A percentile compares a stretch with the other conserved stretches of the same genome.
Conservation (phyloP, 176 grass and related monocot genomes). For the Luzula sylvatica region DNA sequence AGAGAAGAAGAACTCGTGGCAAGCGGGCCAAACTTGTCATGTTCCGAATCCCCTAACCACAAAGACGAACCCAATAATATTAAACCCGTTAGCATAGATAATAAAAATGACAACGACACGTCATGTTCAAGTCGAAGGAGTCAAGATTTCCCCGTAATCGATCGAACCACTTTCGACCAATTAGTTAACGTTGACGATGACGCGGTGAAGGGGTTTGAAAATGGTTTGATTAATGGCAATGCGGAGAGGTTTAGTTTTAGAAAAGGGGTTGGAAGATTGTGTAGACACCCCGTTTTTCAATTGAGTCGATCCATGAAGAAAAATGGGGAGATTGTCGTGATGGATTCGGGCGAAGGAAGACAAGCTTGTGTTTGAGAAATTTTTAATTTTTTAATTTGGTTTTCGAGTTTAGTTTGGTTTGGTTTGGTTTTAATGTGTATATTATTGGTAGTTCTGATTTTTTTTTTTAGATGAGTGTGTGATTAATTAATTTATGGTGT, state of each 20-base stretch:
- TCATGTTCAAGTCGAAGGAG: conserved; percentile 11
- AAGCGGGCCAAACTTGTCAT: conserved; percentile 24
- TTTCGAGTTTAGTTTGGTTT: not conserved
- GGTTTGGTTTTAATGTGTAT: conserved; percentile 38
- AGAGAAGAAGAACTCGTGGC: conserved; percentile 32
- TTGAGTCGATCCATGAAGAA: conserved; percentile 77
- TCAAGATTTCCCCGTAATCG: conserved; percentile 27
- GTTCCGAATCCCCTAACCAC: conserved; percentile 42
- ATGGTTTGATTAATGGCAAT: conserved; percentile 32
- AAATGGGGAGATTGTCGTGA: conserved; percentile 34
- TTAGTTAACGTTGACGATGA: conserved; percentile 8
- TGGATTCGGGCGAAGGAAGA: conserved; percentile 58
- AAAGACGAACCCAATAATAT: conserved; percentile 30
- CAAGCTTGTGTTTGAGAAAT: conserved; percentile 76
- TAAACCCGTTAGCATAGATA: no score
- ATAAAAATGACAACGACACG: not conserved
- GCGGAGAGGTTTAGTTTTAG: conserved; percentile 60
- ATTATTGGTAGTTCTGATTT: conserved; percentile 32
- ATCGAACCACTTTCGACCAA: conserved; percentile 32
- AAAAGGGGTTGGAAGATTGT: conserved; percentile 81
- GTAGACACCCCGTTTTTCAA: conserved; percentile 84
- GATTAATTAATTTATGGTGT: conserved; percentile 27
- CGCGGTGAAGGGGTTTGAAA: conserved; percentile 28
- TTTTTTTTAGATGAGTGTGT: conserved; percentile 33
- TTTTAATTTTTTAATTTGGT: conserved; percentile 17